Evolutionary conservation across 805 yeast species (phyloP), one percentile per base, ranked within the genome.

Genomic region (Lipomyces mesembrius): DNA sequence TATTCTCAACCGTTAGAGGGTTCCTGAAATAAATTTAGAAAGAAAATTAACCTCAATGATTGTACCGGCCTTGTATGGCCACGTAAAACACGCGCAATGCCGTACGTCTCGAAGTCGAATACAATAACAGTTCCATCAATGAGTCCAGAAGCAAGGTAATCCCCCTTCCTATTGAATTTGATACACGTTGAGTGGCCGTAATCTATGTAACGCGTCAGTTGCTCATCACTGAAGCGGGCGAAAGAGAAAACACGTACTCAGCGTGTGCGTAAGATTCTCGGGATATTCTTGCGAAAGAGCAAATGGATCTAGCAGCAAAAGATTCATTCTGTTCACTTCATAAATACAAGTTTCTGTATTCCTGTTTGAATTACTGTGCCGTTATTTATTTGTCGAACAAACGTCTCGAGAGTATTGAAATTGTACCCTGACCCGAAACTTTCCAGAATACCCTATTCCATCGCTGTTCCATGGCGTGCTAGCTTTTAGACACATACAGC

Each of bases 281-380:
- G 98, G 98, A 73, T 85, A 93, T 75, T 93, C 98, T 74, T 91
- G 92, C 25, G 96, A 88, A 27, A 94, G 92, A 1, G 94, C 87
- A 77, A 92, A 91, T 2, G 98, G 98, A 77, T 93, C 98, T 70
- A 91, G 85, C 29, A 94, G 82, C 9, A 95, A 83, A 43, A 92
- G 80, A 77, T 93, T 93, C 95, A 91, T 91, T 6, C 49, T 43
- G 49, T n/a, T 43, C 49, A 8, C 49, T 17, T 37, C n/a, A 14
- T 27, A 27, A 27, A 2, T 27, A 51, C 8, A 14, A 29, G 20
- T 29, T 12, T 12, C 17, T 7, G 34, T 29, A 17, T 12, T 29
- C 34, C 34, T 9, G 29, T 4, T 22, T 25, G 56, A 20, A 52
- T 20, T 29, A 25, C 34, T 14, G 32, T 17, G 56, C 32, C 29